Evolutionary conservation across 2,329 filamentous ascomycete genomes (phyloP).

Genomic region (Neonectria punicea): DNA sequence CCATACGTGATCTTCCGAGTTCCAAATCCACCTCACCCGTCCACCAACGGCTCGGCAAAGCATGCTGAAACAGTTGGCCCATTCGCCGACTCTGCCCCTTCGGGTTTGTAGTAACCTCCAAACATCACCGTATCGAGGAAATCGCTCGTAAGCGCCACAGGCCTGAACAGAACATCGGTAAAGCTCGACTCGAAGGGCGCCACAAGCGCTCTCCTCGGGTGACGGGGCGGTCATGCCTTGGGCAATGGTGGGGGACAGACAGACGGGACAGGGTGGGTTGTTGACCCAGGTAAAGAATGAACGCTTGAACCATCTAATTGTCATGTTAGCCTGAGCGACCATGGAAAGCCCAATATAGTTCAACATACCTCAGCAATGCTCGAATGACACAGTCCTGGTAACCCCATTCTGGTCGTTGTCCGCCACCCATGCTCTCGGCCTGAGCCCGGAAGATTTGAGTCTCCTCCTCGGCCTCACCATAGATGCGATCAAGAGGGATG

Average conservation of each 20-base stretch:
- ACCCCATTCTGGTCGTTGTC: conserved; percentile 87
- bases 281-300: conserved; percentile 98
- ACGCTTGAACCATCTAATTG: conserved; percentile 82
- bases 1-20: conserved; percentile 97
- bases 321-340: conserved; percentile 30
- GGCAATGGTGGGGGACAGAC: conserved; percentile 83
- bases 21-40: conserved; percentile 97
- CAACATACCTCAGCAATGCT: conserved; percentile 79
- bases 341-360: not conserved
- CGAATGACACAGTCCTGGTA: conserved; percentile 97
- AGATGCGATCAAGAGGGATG: conserved; percentile 90
- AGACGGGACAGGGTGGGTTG: conserved; percentile 87
- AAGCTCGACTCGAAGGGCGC: conserved; percentile 87
- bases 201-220: conserved; percentile 88
- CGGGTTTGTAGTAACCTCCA: conserved; percentile 91
- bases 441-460: conserved; percentile 87
- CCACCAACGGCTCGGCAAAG: conserved; percentile 92
- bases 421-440: conserved; percentile 86
- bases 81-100: conserved; percentile 89
- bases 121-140: conserved; percentile 94
- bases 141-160: conserved; percentile 86
- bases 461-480: conserved; percentile 94
- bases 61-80: conserved; percentile 99
- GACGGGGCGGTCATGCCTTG: conserved; percentile 86
- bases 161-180: conserved; percentile 83